A percentile compares a stretch with the other conserved stretches of the same genome.
phyloP scores from a whole-genome alignment of 768 basidiomycete species.

The Xerocomus spinulosus region DNA sequence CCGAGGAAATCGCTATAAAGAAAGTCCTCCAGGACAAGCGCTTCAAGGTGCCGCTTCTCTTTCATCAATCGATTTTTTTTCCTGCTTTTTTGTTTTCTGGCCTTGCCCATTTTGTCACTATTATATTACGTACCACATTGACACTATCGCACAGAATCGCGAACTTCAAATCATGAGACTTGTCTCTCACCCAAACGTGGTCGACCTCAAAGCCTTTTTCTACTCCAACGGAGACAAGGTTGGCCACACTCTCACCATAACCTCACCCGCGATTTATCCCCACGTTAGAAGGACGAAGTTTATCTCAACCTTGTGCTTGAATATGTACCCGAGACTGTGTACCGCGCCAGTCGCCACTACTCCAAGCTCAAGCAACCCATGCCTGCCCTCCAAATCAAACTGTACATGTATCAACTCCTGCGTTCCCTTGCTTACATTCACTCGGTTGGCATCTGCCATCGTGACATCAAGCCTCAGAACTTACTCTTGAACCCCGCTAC shows the following conservation, averaged over 20 bases:
- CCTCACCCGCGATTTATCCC: constrained; percentile 5
- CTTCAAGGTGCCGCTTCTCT: constrained; percentile 78
- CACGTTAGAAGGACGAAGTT: constrained; percentile 90
- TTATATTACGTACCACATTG: constrained; percentile 8
- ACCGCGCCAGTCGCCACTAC: constrained; percentile 97
- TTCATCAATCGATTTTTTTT: constrained; percentile 6
- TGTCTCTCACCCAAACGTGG: constrained; percentile 95
- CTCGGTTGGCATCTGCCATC: constrained; percentile 98
- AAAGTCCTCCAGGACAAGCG: constrained; percentile 99
- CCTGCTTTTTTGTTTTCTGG: constrained; percentile 1
- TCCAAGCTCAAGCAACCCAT: constrained; percentile 99
- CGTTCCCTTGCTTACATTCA: constrained; percentile 99
- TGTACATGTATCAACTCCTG: constrained; percentile 99
- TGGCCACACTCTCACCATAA: constrained; percentile 16
- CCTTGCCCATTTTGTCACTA: neutral
- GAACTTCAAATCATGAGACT: constrained; percentile 99
- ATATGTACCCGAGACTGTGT: constrained; percentile 99
- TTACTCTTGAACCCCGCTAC: constrained; percentile 94
- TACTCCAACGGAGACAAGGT: constrained; percentile 99
- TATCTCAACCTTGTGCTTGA: constrained; percentile 99
- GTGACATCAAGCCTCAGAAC: constrained; percentile 99
- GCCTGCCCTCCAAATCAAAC: constrained; percentile 99
- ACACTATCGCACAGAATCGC: constrained; percentile 67
- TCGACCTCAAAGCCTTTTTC: constrained; percentile 96
- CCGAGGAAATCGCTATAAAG: constrained; percentile 97